A percentile compares a stretch with the other conserved stretches of the same genome.
These are phyloP conservation scores for Cladophialophora yegresii DNA, from an alignment of 2,329 filamentous ascomycete genomes.

Conservation along the genomic window DNA sequence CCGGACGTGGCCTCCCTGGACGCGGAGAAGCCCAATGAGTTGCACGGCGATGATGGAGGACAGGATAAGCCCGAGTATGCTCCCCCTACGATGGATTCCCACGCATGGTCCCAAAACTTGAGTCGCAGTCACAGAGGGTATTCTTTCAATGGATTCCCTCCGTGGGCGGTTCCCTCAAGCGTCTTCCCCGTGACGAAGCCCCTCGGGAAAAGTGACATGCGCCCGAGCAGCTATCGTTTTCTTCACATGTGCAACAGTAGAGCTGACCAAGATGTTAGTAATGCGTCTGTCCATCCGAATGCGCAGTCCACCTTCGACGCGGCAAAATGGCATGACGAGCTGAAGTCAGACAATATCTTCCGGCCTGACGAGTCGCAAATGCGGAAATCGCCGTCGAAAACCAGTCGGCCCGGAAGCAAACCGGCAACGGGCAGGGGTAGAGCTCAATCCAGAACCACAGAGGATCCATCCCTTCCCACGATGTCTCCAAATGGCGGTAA, in stretches of 20 bases:
- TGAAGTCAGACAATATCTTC: conserved; percentile 45
- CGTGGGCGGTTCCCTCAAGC: conserved; percentile 38
- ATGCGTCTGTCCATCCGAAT: conserved; percentile 39
- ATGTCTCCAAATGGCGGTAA: conserved; percentile 29
- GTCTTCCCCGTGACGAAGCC: conserved; percentile 32
- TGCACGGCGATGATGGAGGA: conserved; percentile 17
- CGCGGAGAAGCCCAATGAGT: conserved; percentile 16
- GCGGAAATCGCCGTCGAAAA: conserved; percentile 35
- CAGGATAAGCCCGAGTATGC: conserved; percentile 33
- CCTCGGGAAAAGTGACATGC: conserved; percentile 4
- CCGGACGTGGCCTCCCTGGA: conserved; percentile 25
- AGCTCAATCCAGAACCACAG: conserved; percentile 24
- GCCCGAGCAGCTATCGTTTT: background rate
- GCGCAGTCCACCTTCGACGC: conserved; percentile 46
- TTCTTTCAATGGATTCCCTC: conserved; percentile 33
- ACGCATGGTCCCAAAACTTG: conserved; percentile 17
- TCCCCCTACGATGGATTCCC: conserved; percentile 17
- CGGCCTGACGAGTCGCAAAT: conserved; percentile 39
- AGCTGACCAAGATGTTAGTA: conserved; percentile 23
- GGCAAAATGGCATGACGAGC: conserved; percentile 45
- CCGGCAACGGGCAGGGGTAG: conserved; percentile 21
- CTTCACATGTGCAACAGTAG: conserved; percentile 5
- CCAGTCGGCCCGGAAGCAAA: conserved; percentile 26
- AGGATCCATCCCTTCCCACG: conserved; percentile 13
- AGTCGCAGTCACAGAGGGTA: conserved; percentile 13